A percentile compares a stretch with the other conserved stretches of the same genome.
Evolutionary conservation across 2,329 filamentous ascomycete species (phyloP).

Genomic region (Aspergillus alliaceus): DNA sequence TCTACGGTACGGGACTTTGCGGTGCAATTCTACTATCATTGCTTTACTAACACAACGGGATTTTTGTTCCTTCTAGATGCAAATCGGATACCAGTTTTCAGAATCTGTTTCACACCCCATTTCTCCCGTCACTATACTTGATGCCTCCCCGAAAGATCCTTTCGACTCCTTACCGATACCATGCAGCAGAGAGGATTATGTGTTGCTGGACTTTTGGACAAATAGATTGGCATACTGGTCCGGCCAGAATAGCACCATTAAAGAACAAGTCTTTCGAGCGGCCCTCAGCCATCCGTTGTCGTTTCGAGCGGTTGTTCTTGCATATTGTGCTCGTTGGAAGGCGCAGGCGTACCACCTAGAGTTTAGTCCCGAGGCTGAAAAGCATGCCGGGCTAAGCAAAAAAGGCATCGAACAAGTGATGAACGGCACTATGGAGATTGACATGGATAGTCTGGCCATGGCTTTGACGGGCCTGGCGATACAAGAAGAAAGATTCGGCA

Average conservation of each 20-base stretch:
- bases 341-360: constrained; percentile 25
- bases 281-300: constrained; percentile 35
- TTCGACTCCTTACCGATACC: constrained; percentile 31
- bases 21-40: neutral
- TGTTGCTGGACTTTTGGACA: constrained; percentile 38
- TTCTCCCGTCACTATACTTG: constrained; percentile 27
- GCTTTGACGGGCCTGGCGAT: constrained; percentile 37
- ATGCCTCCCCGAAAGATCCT: constrained; percentile 33
- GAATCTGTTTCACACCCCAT: constrained; percentile 16
- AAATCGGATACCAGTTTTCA: constrained; percentile 12
- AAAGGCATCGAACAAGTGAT: constrained; percentile 30
- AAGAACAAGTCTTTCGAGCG: constrained; percentile 35
- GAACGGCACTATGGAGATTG: constrained; percentile 19
- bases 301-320: constrained; percentile 38
- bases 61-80: constrained; percentile 17
- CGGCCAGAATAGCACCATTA: constrained; percentile 39
- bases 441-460: constrained; percentile 33
- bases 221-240: constrained; percentile 43
- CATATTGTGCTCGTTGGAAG: constrained; percentile 40
- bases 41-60: neutral
- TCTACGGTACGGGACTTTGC: neutral
- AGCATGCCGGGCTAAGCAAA: constrained; percentile 27
- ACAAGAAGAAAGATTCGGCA: constrained; percentile 41
- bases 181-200: constrained; percentile 27
- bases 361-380: constrained; percentile 26